Percentiles rank a stretch among this genome's conserved stretches.
phyloP scores from a whole-genome alignment of 805 yeast species.

The Candida andamanensis region DNA sequence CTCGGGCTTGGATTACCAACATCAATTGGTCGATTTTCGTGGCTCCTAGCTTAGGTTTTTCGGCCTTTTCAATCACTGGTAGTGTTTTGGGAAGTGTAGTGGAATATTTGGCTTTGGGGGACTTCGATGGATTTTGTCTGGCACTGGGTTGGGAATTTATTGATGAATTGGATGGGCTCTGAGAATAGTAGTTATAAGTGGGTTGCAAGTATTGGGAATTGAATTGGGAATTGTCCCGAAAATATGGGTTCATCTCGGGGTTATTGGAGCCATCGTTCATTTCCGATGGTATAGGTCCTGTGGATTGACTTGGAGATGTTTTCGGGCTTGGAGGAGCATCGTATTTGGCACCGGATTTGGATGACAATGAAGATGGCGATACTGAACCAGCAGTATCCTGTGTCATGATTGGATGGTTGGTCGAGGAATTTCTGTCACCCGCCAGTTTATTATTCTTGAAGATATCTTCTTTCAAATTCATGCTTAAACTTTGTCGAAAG shows the following conservation, averaged over 20 bases:
- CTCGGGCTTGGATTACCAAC: slow-evolving; percentile 86
- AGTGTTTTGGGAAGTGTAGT: neutral
- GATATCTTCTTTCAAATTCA: slow-evolving; percentile 35
- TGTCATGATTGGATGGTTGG: slow-evolving; percentile 15
- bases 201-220: slow-evolving; percentile 1
- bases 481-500: slow-evolving; percentile 8
- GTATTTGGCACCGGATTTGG: slow-evolving; percentile 23
- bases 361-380: slow-evolving; percentile 36
- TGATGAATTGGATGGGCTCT: slow-evolving; percentile 8
- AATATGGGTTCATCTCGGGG: slow-evolving; percentile 4
- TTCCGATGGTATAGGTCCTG: neutral
- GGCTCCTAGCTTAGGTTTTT: slow-evolving; percentile 71
- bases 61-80: slow-evolving; percentile 34
- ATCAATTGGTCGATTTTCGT: slow-evolving; percentile 88
- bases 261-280: neutral
- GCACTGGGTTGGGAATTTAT: no score
- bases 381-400: no score
- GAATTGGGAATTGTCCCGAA: neutral
- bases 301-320: slow-evolving; percentile 23
- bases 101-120: neutral
- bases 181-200: slow-evolving; percentile 7
- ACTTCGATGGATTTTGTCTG: no score
- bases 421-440: slow-evolving; percentile 5
- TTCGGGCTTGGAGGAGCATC: slow-evolving; percentile 40
- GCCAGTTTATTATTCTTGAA: slow-evolving; percentile 19